These are phyloP conservation scores for Aureobasidium sp. DNA, from an alignment of 2,329 filamentous ascomycete species.

Conservation along the genomic window DNA sequence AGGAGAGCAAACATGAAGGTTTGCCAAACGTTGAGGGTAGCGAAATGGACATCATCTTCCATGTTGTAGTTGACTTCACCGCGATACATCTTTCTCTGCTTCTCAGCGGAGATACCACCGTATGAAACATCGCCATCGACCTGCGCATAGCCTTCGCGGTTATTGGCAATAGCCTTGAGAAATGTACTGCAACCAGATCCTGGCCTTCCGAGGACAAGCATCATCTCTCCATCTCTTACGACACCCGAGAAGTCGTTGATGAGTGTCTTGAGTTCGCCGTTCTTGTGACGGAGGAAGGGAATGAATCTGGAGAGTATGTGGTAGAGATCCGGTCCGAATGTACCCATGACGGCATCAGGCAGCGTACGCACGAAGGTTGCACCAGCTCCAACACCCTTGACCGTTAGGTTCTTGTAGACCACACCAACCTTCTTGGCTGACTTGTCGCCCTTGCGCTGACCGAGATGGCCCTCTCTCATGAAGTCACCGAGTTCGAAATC, in stretches of 20 bases:
- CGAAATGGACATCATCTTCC: slow-evolving; percentile 69
- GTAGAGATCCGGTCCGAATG: slow-evolving; percentile 74
- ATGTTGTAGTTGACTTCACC: slow-evolving; percentile 73
- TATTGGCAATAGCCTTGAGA: slow-evolving; percentile 66
- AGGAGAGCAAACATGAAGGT: slow-evolving; percentile 66
- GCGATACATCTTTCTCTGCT: slow-evolving; percentile 59
- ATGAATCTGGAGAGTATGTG: slow-evolving; percentile 49
- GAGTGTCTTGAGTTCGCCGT: slow-evolving; percentile 44
- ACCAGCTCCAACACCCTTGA: slow-evolving; percentile 60
- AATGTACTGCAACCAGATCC: slow-evolving; percentile 71
- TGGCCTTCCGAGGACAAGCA: slow-evolving; percentile 63
- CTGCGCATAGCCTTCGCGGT: slow-evolving; percentile 54
- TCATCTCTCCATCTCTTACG: slow-evolving; percentile 58
- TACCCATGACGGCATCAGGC: slow-evolving; percentile 65
- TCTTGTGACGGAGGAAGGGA: slow-evolving; percentile 41
- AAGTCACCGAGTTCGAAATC: slow-evolving; percentile 64
- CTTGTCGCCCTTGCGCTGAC: slow-evolving; percentile 58
- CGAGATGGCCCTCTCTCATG: slow-evolving; percentile 65
- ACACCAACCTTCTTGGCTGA: slow-evolving; percentile 73
- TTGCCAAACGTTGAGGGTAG: slow-evolving; percentile 66
- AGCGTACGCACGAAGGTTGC: slow-evolving; percentile 63
- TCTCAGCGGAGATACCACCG: slow-evolving; percentile 59
- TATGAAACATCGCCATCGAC: slow-evolving; percentile 65
- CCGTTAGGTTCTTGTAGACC: slow-evolving; percentile 66
- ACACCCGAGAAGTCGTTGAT: slow-evolving; percentile 61